Evolutionary conservation across 257 asterid species (phyloP).

Genomic region (Solanum verrucosum): DNA sequence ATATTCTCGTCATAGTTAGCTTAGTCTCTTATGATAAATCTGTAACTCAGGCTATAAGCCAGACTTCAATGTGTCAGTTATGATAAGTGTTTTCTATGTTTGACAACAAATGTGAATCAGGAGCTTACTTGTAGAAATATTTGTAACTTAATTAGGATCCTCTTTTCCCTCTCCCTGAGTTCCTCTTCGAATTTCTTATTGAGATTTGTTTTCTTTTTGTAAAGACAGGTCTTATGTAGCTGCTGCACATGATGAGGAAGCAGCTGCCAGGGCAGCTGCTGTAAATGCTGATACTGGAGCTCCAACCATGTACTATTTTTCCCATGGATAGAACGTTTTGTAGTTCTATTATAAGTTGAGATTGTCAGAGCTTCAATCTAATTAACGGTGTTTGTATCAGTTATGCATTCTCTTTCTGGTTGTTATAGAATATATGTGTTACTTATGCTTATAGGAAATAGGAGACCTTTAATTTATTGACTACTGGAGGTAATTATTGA

Average conservation of each 20-base stretch:
- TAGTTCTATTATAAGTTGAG: background rate
- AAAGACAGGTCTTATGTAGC: constrained; percentile 38
- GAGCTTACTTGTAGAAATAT: background rate
- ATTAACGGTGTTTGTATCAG: background rate
- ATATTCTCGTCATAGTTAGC: background rate
- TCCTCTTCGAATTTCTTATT: background rate
- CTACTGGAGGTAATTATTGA: background rate
- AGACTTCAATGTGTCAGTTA: background rate
- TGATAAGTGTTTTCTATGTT: background rate
- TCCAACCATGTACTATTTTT: constrained; percentile 61
- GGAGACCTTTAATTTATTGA: background rate
- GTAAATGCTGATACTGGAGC: constrained; percentile 48
- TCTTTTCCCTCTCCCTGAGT: background rate
- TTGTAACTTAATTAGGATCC: background rate
- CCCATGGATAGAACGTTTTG: constrained; percentile 1
- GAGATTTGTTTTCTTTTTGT: background rate
- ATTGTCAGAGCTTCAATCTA: background rate
- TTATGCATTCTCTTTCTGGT: background rate
- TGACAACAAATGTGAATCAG: background rate
- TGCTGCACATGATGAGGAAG: constrained; percentile 76
- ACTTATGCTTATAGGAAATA: background rate
- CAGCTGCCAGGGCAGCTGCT: constrained; percentile 62
- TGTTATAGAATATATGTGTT: background rate
- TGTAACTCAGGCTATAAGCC: background rate
- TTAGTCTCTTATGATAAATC: background rate